Evolutionary conservation across 176 grass and related monocot species (phyloP).

Genomic region (Alloteropsis semialata): DNA sequence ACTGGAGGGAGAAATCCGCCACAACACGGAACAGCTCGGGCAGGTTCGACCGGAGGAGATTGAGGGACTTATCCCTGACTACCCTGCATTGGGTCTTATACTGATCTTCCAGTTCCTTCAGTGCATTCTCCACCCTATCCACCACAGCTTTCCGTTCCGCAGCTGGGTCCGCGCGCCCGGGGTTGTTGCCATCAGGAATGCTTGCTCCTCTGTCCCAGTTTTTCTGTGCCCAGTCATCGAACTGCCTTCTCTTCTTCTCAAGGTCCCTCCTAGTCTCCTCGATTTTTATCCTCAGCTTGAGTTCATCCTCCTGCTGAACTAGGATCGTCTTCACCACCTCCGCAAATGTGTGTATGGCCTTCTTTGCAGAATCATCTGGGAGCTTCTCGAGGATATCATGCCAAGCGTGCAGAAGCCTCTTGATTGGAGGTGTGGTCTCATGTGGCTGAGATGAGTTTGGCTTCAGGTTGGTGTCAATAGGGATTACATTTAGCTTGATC

Average conservation of each 20-base stretch:
- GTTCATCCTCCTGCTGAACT: slow-evolving; percentile 55
- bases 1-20: slow-evolving; percentile 48
- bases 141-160: slow-evolving; percentile 42
- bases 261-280: slow-evolving; percentile 44
- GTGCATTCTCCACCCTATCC: slow-evolving; percentile 38
- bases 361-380: slow-evolving; percentile 35
- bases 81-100: slow-evolving; percentile 47
- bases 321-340: slow-evolving; percentile 64
- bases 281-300: slow-evolving; percentile 49
- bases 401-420: slow-evolving; percentile 65
- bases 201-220: slow-evolving; percentile 52
- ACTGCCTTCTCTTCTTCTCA: slow-evolving; percentile 58
- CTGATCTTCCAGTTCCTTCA: slow-evolving; percentile 42
- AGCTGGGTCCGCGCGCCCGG: slow-evolving; percentile 26
- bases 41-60: slow-evolving; percentile 52
- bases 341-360: slow-evolving; percentile 48
- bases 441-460: slow-evolving; percentile 39
- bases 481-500: slow-evolving; percentile 69
- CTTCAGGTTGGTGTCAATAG: slow-evolving; percentile 61
- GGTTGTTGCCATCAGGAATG: slow-evolving; percentile 26
- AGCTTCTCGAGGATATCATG: slow-evolving; percentile 58
- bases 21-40: slow-evolving; percentile 52
- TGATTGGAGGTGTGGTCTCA: slow-evolving; percentile 57
- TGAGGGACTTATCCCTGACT: slow-evolving; percentile 83
- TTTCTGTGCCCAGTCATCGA: slow-evolving; percentile 59